These are phyloP conservation scores for Ustilago vetiveriae DNA, from an alignment of 1,284 basidiomycete genomes.

Conservation along the genomic window DNA sequence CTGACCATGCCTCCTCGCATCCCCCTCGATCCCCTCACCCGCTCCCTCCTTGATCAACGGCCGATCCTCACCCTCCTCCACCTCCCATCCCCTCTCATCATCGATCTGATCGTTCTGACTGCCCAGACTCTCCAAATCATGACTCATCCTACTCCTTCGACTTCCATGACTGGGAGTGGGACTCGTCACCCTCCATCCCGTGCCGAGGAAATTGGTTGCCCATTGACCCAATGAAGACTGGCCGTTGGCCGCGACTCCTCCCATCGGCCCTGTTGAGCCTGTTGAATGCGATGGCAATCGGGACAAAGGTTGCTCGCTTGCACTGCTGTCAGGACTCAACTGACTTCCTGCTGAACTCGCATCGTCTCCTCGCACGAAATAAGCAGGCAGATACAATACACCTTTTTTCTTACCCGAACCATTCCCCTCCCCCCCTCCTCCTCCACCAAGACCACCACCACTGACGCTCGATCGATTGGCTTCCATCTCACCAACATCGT, in stretches of 20 bases:
- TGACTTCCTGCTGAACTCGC: slow-evolving; percentile 5
- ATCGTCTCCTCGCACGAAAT: slow-evolving; percentile 51
- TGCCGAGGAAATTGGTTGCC: slow-evolving; percentile 18
- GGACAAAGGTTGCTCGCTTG: slow-evolving; percentile 9
- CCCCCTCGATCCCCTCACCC: not conserved
- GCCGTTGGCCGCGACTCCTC: not conserved
- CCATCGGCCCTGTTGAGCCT: no score
- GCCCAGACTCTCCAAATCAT: slow-evolving; percentile 32
- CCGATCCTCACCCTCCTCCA: not conserved
- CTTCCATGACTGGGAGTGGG: slow-evolving; percentile 28
- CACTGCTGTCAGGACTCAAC: slow-evolving; percentile 19
- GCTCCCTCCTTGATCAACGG: no score
- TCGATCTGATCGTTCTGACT: slow-evolving; percentile 20
- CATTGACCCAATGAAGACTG: slow-evolving; percentile 30
- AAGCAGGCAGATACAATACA: slow-evolving; percentile 50
- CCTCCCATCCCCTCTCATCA: not conserved
- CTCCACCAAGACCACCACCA: no score
- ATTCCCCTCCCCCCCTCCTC: no score
- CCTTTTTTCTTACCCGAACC: slow-evolving; percentile 44
- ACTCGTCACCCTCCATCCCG: slow-evolving; percentile 28
- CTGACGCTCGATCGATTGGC: no score
- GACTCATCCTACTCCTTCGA: slow-evolving; percentile 21
- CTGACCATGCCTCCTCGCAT: not conserved
- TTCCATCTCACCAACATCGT: slow-evolving; percentile 36
- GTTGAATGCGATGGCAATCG: slow-evolving; percentile 6